These are phyloP conservation scores for Eucalyptus erythrocorys DNA, from an alignment of 345 rosid genomes.

Conservation along the genomic window DNA sequence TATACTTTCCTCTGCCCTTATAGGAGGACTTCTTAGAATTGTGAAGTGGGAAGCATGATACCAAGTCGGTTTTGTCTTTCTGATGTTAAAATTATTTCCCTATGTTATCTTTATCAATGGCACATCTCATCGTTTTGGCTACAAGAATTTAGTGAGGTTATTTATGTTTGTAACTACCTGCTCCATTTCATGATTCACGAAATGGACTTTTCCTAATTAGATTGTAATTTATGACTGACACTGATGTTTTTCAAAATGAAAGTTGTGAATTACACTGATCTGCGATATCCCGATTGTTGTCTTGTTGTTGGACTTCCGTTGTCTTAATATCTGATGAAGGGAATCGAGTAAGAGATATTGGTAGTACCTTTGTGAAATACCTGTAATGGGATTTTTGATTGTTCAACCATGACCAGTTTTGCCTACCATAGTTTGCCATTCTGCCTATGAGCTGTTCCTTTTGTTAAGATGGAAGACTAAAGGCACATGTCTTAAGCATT, in stretches of 20 bases:
- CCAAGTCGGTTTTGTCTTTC: not conserved
- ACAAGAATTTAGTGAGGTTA: not conserved
- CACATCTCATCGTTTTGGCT: not conserved
- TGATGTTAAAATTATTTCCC: not conserved
- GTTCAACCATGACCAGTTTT: not conserved
- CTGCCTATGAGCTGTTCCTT: not conserved
- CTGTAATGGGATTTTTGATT: not conserved
- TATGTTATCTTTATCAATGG: not conserved
- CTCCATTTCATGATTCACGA: not conserved
- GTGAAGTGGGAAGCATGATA: not conserved
- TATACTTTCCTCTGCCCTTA: not conserved
- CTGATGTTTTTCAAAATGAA: not conserved
- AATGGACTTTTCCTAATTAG: not conserved
- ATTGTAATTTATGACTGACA: not conserved
- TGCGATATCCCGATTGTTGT: not conserved
- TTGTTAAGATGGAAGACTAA: not conserved
- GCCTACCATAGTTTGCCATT: not conserved
- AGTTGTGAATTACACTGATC: not conserved
- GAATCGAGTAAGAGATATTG: not conserved
- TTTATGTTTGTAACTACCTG: not conserved
- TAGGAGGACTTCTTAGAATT: not conserved
- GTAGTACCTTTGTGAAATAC: not conserved
- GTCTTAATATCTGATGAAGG: not conserved
- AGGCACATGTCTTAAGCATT: not conserved
- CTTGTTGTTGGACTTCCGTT: not conserved